A percentile compares a stretch with the other conserved stretches of the same genome.
phyloP scores from a whole-genome alignment of 164 flowering plant species.

The Magnolia changhungtana region DNA sequence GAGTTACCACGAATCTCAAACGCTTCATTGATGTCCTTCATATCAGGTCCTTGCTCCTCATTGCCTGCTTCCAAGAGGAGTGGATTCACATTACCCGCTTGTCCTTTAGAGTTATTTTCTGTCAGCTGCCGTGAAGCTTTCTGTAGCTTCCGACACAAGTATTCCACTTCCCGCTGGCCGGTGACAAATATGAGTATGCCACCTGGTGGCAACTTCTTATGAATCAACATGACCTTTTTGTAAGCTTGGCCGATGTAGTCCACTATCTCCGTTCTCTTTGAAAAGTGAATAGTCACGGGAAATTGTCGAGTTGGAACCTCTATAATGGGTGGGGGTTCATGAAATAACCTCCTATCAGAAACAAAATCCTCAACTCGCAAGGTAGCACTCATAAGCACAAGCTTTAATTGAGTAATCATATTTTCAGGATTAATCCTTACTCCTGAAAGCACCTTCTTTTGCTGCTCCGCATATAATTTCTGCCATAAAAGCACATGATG shows the following conservation, averaged over 20 bases:
- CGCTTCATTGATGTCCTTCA: slow-evolving; percentile 76
- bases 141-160: slow-evolving; percentile 67
- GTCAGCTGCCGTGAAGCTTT: slow-evolving; percentile 56
- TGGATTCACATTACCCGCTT: slow-evolving; percentile 22
- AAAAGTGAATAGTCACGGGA: slow-evolving; percentile 74
- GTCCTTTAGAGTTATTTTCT: slow-evolving; percentile 18
- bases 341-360: slow-evolving; percentile 61
- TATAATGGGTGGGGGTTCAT: slow-evolving; percentile 68
- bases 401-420: slow-evolving; percentile 60
- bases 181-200: slow-evolving; percentile 96
- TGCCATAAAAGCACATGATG: slow-evolving; percentile 27
- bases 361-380: slow-evolving; percentile 84
- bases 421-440: slow-evolving; percentile 35
- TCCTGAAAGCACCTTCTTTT: slow-evolving; percentile 47
- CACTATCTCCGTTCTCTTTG: slow-evolving; percentile 75
- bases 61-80: slow-evolving; percentile 20
- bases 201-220: slow-evolving; percentile 85
- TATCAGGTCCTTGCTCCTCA: slow-evolving; percentile 34
- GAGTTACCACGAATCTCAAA: slow-evolving; percentile 40
- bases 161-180: slow-evolving; percentile 95
- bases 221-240: slow-evolving; percentile 80
- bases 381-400: slow-evolving; percentile 97
- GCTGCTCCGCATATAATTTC: slow-evolving; percentile 57
- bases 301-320: slow-evolving; percentile 85
- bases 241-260: slow-evolving; percentile 92